Percentiles rank a stretch among this genome's conserved stretches.
Conservation (phyloP, 2,329 filamentous ascomycete species). For the Coniochaeta ligniaria region DNA sequence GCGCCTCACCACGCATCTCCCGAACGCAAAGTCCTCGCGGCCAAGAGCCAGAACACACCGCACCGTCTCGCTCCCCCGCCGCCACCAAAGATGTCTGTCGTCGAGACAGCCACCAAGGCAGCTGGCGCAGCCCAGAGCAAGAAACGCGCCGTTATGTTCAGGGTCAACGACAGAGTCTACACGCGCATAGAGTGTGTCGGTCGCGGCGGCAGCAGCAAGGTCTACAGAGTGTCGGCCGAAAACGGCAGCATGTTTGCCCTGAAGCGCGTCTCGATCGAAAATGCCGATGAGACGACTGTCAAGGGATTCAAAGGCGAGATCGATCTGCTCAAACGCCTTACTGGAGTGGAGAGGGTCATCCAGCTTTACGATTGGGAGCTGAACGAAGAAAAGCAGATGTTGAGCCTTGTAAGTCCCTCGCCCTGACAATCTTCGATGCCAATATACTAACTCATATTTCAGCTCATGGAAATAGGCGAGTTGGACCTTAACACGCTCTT, state of each 20-base stretch:
- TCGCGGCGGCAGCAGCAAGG: slow-evolving; percentile 85
- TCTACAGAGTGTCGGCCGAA: slow-evolving; percentile 94
- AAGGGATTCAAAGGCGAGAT: slow-evolving; percentile 93
- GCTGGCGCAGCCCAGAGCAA: slow-evolving; percentile 68
- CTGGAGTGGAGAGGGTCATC: slow-evolving; percentile 83
- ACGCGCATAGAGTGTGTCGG: slow-evolving; percentile 86
- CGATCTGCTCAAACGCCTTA: slow-evolving; percentile 75
- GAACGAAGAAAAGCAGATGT: slow-evolving; percentile 82
- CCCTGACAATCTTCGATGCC: background rate
- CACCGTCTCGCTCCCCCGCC: slow-evolving; percentile 66
- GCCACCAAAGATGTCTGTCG: slow-evolving; percentile 91
- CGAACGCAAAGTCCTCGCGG: slow-evolving; percentile 47
- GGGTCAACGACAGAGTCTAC: slow-evolving; percentile 86
- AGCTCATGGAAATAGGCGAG: slow-evolving; percentile 97
- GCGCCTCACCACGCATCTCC: slow-evolving; percentile 36
- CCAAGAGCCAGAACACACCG: slow-evolving; percentile 61
- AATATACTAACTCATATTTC: background rate
- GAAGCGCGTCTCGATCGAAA: slow-evolving; percentile 86
- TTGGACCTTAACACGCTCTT: slow-evolving; percentile 85
- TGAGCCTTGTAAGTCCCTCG: slow-evolving; percentile 64
- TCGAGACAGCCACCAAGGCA: slow-evolving; percentile 83
- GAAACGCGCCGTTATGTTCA: slow-evolving; percentile 76
- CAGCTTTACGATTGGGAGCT: slow-evolving; percentile 87
- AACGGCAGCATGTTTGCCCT: slow-evolving; percentile 93
- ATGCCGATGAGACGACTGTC: slow-evolving; percentile 77